phyloP scores from a whole-genome alignment of 2,329 filamentous ascomycete genomes.

The Aspergillus tubingensis region DNA sequence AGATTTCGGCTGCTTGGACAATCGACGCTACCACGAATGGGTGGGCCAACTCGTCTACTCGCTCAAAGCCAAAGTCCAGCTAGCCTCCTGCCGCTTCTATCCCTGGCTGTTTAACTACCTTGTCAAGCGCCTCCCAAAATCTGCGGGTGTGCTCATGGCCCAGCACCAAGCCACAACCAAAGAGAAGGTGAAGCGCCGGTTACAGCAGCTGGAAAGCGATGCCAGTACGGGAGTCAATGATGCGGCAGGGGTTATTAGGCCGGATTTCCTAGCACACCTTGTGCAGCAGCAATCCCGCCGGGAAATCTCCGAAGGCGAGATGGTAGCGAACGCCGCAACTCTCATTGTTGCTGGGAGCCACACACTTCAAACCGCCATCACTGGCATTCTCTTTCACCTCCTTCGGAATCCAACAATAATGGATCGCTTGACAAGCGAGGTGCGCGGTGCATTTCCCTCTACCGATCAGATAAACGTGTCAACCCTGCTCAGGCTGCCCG shows the following conservation, averaged over 20 bases:
- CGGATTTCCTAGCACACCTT: background rate
- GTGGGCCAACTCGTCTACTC: slow-evolving; percentile 27
- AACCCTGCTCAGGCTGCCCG: background rate
- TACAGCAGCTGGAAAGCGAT: background rate
- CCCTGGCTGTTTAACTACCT: slow-evolving; percentile 1
- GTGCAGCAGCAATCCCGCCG: background rate
- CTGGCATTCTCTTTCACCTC: slow-evolving; percentile 1
- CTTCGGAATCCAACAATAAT: background rate
- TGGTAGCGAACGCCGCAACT: background rate
- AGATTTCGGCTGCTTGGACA: slow-evolving; percentile 43
- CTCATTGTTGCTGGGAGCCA: slow-evolving; percentile 4
- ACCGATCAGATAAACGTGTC: background rate
- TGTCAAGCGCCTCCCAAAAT: background rate
- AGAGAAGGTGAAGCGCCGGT: background rate
- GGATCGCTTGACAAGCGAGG: background rate
- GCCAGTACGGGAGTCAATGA: too few species aligned
- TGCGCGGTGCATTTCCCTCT: background rate
- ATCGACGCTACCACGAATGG: slow-evolving; percentile 40
- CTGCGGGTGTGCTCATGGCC: background rate
- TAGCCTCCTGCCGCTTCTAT: background rate
- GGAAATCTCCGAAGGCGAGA: background rate
- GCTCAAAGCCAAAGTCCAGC: slow-evolving; percentile 1
- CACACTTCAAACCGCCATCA: background rate
- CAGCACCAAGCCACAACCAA: background rate
- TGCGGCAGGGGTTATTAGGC: background rate